phyloP scores from a whole-genome alignment of 768 basidiomycete species.

The Daedaleopsis sinensis region DNA sequence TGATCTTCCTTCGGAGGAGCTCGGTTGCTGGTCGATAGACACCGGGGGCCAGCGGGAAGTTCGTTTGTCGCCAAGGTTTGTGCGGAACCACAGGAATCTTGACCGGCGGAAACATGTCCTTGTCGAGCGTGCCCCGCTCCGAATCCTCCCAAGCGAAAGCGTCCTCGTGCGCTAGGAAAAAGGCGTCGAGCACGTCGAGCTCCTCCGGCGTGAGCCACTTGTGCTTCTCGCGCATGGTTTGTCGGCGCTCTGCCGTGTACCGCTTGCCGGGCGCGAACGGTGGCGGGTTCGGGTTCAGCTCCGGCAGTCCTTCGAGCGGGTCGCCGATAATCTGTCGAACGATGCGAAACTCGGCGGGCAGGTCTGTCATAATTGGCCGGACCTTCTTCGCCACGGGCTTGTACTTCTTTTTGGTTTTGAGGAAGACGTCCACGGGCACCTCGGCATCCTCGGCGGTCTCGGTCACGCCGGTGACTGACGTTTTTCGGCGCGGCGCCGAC shows the following conservation, averaged over 20 bases:
- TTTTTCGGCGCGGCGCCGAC: not conserved
- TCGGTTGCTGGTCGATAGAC: constrained; percentile 31
- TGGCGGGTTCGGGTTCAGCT: constrained; percentile 20
- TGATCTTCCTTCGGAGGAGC: constrained; percentile 39
- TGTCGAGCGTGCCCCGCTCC: not conserved
- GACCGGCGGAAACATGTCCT: not conserved
- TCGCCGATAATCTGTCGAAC: constrained; percentile 31
- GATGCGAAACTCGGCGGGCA: constrained; percentile 32
- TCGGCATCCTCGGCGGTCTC: not conserved
- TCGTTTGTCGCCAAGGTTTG: constrained; percentile 28
- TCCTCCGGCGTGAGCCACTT: not conserved
- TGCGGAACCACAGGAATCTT: not conserved
- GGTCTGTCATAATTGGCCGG: constrained; percentile 24
- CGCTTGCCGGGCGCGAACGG: not conserved
- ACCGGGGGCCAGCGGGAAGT: constrained; percentile 32
- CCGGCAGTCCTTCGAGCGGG: constrained; percentile 29
- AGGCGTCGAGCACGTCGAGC: not conserved
- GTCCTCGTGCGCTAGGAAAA: not conserved
- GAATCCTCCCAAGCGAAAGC: constrained; percentile 1
- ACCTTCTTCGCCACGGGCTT: constrained; percentile 30
- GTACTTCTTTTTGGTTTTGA: not conserved
- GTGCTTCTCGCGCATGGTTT: not conserved
- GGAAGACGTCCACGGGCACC: not conserved
- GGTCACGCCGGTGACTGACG: not conserved
- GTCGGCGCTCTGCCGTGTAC: constrained; percentile 2